These are phyloP conservation scores for Hypoxylon sp. DNA, from an alignment of 2,329 filamentous ascomycete genomes.

Conservation along the genomic window DNA sequence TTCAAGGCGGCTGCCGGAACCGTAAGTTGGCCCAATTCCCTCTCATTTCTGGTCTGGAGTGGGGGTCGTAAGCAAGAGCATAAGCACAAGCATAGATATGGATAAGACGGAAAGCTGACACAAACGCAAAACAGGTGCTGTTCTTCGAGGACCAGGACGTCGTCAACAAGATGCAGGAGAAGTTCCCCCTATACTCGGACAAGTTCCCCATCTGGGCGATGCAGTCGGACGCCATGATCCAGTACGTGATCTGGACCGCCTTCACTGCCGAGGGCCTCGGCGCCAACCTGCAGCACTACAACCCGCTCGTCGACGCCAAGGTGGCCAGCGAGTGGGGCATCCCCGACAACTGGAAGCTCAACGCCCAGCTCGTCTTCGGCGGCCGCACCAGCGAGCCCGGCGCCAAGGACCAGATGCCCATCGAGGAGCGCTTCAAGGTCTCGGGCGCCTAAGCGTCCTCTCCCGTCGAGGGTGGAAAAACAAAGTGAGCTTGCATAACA, in stretches of 20 bases:
- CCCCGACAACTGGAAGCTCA: conserved; percentile 76
- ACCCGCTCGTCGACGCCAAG: conserved; percentile 80
- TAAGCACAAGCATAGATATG: background rate
- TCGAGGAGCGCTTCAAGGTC: conserved; percentile 73
- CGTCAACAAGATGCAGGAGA: conserved; percentile 70
- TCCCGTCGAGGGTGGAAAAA: background rate
- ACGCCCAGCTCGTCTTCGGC: conserved; percentile 87
- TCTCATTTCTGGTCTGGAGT: background rate
- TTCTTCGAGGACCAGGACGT: conserved; percentile 83
- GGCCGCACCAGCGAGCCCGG: conserved; percentile 62
- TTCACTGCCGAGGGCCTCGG: conserved; percentile 85
- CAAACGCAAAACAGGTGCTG: conserved; percentile 63
- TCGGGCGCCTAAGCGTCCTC: conserved; percentile 61
- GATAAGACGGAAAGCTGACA: background rate
- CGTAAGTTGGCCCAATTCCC: conserved; percentile 57
- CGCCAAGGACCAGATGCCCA: conserved; percentile 69
- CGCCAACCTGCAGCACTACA: conserved; percentile 93
- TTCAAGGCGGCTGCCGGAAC: conserved; percentile 81
- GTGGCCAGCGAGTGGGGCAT: conserved; percentile 74
- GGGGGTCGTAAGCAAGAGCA: too few relatives aligned
- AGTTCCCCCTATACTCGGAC: conserved; percentile 78
- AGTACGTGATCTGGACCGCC: conserved; percentile 81
- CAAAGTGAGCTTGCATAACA: background rate
- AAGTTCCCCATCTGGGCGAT: conserved; percentile 79
- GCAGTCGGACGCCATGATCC: conserved; percentile 83